Conservation (phyloP, 768 basidiomycete genomes). For the Butyriboletus loyo region DNA sequence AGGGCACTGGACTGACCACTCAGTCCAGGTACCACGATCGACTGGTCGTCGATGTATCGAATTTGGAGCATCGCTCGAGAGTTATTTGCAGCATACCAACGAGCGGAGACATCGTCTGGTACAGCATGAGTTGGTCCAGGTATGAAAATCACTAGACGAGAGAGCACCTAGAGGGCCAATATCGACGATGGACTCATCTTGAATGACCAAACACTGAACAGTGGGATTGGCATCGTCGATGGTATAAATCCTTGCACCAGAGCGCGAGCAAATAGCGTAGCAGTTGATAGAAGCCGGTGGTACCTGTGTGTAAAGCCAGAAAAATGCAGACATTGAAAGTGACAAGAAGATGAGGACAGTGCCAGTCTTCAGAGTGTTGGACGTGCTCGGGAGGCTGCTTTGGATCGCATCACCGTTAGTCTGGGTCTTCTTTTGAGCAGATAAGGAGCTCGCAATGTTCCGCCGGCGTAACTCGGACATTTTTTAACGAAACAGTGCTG, state of each 20-base stretch:
- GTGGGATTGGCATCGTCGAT: slow-evolving; percentile 53
- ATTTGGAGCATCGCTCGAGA: slow-evolving; percentile 33
- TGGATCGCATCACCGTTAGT: not conserved
- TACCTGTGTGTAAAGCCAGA: slow-evolving; percentile 6
- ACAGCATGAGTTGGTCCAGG: not conserved
- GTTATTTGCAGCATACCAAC: slow-evolving; percentile 34
- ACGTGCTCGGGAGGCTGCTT: not conserved
- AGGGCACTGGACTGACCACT: slow-evolving; percentile 47
- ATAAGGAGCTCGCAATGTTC: not conserved
- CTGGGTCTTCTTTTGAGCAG: not conserved
- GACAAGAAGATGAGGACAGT: slow-evolving; percentile 5
- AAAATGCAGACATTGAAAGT: slow-evolving; percentile 4
- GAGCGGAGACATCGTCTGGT: slow-evolving; percentile 41
- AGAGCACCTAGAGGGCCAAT: slow-evolving; percentile 54
- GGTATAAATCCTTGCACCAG: slow-evolving; percentile 55
- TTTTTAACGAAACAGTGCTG: not conserved
- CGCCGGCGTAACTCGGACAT: slow-evolving; percentile 14
- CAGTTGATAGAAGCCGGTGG: slow-evolving; percentile 19
- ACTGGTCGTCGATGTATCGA: slow-evolving; percentile 50
- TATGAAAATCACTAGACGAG: not conserved
- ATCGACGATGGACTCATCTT: slow-evolving; percentile 47
- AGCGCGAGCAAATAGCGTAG: slow-evolving; percentile 64
- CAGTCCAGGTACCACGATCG: slow-evolving; percentile 70
- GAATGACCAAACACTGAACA: slow-evolving; percentile 64
- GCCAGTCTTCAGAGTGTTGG: not conserved